phyloP scores from a whole-genome alignment of 2,329 filamentous ascomycete species.

The Cryphonectria radicalis region DNA sequence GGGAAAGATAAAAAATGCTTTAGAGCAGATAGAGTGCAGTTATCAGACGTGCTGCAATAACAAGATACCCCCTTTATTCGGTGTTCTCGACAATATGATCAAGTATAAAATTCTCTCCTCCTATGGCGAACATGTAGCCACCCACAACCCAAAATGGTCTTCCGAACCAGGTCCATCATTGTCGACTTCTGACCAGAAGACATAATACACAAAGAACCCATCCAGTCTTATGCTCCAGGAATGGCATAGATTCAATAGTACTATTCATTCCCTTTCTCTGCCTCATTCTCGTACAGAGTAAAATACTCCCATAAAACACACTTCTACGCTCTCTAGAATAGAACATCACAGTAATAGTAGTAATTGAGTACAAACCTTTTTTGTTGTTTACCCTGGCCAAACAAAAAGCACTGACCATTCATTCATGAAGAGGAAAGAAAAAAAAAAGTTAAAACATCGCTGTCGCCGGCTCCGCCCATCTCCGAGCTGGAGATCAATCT shows the following conservation, averaged over 20 bases:
- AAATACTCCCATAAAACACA: no score
- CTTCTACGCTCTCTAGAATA: no score
- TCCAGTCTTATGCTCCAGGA: neutral
- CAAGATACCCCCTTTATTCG: neutral
- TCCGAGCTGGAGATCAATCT: neutral
- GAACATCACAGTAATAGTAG: no score
- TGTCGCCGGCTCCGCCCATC: neutral
- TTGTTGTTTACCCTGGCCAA: no score
- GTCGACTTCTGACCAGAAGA: neutral
- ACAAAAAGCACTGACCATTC: neutral
- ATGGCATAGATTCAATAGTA: neutral
- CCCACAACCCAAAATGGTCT: neutral
- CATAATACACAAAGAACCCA: neutral
- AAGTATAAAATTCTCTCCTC: no score
- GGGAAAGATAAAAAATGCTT: neutral
- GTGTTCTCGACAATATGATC: neutral
- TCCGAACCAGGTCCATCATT: no score
- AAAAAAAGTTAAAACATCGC: neutral
- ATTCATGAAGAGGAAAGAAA: neutral
- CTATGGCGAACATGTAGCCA: neutral
- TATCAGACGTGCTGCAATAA: neutral
- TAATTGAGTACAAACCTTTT: no score
- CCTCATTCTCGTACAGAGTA: no score
- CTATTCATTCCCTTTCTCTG: no score
- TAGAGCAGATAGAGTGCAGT: neutral